Conservation (phyloP, 2,329 filamentous ascomycete species). For the Alternaria sp. region DNA sequence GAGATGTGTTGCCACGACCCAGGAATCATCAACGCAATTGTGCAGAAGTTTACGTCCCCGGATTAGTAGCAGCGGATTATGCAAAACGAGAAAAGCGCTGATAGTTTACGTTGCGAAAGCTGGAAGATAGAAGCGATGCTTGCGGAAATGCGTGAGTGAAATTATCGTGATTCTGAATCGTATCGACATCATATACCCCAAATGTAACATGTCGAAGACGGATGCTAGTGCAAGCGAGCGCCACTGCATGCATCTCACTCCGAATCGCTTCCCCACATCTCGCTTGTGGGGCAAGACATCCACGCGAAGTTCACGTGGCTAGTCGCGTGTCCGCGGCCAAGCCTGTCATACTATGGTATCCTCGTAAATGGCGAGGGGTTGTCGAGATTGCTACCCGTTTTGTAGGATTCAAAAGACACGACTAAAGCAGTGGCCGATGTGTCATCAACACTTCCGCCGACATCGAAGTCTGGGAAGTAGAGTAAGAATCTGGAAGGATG, state of each 20-base stretch:
- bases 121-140: background rate
- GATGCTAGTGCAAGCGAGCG: background rate
- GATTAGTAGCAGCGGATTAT: background rate
- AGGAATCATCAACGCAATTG: background rate
- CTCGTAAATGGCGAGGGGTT: background rate
- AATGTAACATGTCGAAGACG: background rate
- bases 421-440: rapidly evolving
- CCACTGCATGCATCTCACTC: conserved; percentile 2
- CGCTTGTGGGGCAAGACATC: conserved; percentile 7
- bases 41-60: background rate
- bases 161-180: background rate
- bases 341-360: background rate
- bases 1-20: conserved; percentile 8
- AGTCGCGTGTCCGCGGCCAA: background rate
- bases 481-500: too few species aligned
- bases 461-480: background rate
- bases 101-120: background rate
- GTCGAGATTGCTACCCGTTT: background rate
- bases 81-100: background rate
- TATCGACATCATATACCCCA: background rate
- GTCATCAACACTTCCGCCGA: background rate
- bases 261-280: conserved; percentile 16
- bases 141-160: background rate
- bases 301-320: conserved; percentile 5
- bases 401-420: too few species aligned